phyloP scores from a whole-genome alignment of 257 asterid genomes.

The Parsonsia alboflavescens region DNA sequence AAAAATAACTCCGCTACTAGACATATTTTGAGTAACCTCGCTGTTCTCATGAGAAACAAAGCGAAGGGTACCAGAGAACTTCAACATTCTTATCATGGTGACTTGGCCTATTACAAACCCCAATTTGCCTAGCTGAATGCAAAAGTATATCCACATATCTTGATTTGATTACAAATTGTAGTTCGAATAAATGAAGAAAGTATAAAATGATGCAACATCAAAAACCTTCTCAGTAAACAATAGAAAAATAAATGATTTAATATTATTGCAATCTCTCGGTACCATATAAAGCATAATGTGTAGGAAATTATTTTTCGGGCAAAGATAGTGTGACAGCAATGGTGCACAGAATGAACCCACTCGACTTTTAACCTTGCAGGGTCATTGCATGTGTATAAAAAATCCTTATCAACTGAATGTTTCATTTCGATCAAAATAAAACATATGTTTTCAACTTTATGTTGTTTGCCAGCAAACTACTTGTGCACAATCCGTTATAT shows the following conservation, averaged over 20 bases:
- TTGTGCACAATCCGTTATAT: conserved; percentile 5
- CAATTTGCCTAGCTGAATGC: background rate
- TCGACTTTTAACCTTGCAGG: background rate
- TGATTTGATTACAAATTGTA: background rate
- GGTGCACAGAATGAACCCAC: background rate
- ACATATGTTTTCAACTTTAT: too few relatives aligned
- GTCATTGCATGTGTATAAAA: background rate
- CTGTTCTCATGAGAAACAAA: too few relatives aligned
- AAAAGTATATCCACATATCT: background rate
- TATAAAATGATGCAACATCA: background rate
- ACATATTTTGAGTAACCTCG: too few relatives aligned
- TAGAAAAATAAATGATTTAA: background rate
- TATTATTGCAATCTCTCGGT: background rate
- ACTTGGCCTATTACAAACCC: too few relatives aligned
- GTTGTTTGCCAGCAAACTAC: conserved; percentile 3
- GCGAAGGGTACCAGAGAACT: background rate
- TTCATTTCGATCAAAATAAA: too few relatives aligned
- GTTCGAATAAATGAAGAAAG: background rate
- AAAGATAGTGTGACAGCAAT: too few relatives aligned
- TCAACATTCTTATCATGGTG: background rate
- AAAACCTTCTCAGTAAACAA: background rate
- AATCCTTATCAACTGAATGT: too few relatives aligned
- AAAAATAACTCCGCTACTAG: too few relatives aligned
- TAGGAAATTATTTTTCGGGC: background rate
- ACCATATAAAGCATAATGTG: background rate